Conservation (phyloP, 108 stramenopile species). For the Discostella stelligeroides region DNA sequence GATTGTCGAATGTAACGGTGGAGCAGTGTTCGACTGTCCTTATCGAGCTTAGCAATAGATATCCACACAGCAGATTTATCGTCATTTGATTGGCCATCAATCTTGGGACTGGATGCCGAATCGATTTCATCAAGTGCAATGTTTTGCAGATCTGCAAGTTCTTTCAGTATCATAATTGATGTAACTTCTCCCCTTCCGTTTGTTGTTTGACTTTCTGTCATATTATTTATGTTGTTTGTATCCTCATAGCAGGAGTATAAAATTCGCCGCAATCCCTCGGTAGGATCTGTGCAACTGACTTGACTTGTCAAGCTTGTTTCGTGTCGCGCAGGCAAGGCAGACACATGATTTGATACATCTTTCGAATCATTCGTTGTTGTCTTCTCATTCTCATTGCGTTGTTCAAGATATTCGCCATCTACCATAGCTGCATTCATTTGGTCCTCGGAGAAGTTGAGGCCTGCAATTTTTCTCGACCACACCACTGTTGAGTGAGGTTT, state of each 20-base stretch:
- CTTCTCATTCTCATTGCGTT: no score
- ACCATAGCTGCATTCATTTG: no score
- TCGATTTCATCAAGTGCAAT: slow-evolving; percentile 21
- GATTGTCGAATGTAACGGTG: slow-evolving; percentile 28
- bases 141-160: slow-evolving; percentile 19
- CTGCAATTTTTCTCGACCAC: no score
- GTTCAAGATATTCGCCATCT: no score
- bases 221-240: not conserved
- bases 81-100: not conserved
- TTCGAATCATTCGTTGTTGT: no score
- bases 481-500: no score
- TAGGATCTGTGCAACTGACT: not conserved
- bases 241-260: slow-evolving; percentile 9
- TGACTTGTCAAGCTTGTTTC: not conserved
- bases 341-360: not conserved
- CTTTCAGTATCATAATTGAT: not conserved
- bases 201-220: not conserved
- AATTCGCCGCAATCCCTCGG: slow-evolving; percentile 20
- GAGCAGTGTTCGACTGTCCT: slow-evolving; percentile 26
- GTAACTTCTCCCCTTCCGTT: not conserved
- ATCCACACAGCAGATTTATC: slow-evolving; percentile 37
- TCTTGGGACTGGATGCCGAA: not conserved
- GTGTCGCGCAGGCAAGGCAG: not conserved
- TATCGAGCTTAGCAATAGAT: slow-evolving; percentile 17
- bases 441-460: no score